Base-by-base conservation (phyloP, 306 rosid genomes). In the Aeschynomene evenia region DNA sequence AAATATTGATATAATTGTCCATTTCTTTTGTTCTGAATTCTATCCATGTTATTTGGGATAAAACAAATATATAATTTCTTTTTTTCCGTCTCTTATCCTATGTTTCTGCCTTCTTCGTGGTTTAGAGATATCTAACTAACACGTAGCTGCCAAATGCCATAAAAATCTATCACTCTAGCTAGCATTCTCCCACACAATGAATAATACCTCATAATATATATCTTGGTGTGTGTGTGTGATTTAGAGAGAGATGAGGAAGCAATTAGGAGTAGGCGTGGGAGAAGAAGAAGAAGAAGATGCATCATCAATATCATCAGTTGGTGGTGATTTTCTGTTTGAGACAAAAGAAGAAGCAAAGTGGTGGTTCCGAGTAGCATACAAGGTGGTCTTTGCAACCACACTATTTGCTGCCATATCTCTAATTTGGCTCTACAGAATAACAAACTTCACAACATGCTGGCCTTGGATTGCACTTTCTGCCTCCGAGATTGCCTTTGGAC, bases 351-450 rank as follows among this genome's bases (percentile, higher is more conserved):
- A 52, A 33, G 71, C n/a, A n/a, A n/a, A n/a, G n/a, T n/a, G n/a
- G n/a, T n/a, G 80, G 58, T 55, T 49, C 26, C 7, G 78, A 61
- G 74, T 78, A 8, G 54, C 55, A 1, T 66, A 80, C 37, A 75
- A 57, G 67, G 18, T 72, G 4, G n/a, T n/a, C n/a, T 81, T 80
- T 28, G 69, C 88, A 1, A 26, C 50, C 4, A 80, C 88, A 33
- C 72, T 90, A 28, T 58, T 88, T 65, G 72, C 21, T 7, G 75
- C 78, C 0, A 74, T 82, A 2, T 40, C 72, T 26, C 36, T 81
- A 56, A 85, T 83, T 45, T 88, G 87, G 92, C 9, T n/a, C 21
- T 86, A 84, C 70, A 82, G 97, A 68, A 15, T 78, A 10, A 21
- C 9, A 13, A 56, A 79, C 57, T 43, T 82, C 24, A 69, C 78